These are phyloP conservation scores for Ascochyta clinopodiicola DNA, from an alignment of 2,329 filamentous ascomycete species.

Conservation along the genomic window DNA sequence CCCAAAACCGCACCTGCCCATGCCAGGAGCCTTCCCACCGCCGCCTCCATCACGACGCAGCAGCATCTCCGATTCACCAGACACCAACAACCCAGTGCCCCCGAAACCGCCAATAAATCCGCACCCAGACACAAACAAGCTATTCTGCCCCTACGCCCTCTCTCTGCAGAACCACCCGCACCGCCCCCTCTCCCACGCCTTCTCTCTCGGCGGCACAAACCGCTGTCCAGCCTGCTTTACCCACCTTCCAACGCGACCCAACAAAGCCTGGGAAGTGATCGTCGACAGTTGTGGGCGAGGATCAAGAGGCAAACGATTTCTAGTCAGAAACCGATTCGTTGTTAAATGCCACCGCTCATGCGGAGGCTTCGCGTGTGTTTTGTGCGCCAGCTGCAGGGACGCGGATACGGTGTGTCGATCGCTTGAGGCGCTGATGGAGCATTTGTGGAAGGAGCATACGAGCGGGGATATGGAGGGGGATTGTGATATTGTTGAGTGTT, in stretches of 20 bases:
- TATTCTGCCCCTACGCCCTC: slow-evolving; percentile 43
- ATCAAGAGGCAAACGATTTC: slow-evolving; percentile 26
- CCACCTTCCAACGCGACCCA: slow-evolving; percentile 25
- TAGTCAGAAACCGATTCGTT: slow-evolving; percentile 38
- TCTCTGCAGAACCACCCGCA: slow-evolving; percentile 33
- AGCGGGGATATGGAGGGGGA: slow-evolving; percentile 36
- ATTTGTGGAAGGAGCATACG: slow-evolving; percentile 43
- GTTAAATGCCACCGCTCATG: slow-evolving; percentile 41
- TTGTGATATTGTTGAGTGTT: slow-evolving; percentile 32
- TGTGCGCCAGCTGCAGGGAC: slow-evolving; percentile 34
- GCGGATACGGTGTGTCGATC: slow-evolving; percentile 39
- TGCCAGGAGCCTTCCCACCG: slow-evolving; percentile 29
- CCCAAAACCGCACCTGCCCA: slow-evolving; percentile 14
- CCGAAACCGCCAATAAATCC: slow-evolving; percentile 10
- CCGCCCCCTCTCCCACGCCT: slow-evolving; percentile 34
- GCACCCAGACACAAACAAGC: slow-evolving; percentile 10
- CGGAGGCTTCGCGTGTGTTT: slow-evolving; percentile 39
- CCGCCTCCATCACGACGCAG: slow-evolving; percentile 8
- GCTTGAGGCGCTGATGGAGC: slow-evolving; percentile 37
- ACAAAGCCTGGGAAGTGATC: slow-evolving; percentile 43
- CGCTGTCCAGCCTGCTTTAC: slow-evolving; percentile 39
- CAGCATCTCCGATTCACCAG: slow-evolving; percentile 8
- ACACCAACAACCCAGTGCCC: background rate
- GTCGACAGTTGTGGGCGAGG: slow-evolving; percentile 9
- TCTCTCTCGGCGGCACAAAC: slow-evolving; percentile 29